Base-by-base conservation (phyloP, 495 filamentous ascomycete genomes). In the Neurospora discreta region DNA sequence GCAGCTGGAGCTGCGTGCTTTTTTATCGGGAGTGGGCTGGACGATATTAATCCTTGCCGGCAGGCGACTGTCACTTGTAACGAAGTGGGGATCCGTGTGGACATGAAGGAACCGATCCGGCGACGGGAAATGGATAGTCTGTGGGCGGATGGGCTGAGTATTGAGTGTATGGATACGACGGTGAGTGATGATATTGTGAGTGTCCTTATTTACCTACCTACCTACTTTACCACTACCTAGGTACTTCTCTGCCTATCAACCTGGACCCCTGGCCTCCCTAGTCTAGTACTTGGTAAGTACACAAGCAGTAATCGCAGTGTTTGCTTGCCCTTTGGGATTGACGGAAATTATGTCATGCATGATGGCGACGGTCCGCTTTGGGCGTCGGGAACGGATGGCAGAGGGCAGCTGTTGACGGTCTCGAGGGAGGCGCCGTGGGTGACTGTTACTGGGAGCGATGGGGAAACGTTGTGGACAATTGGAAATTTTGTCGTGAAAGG, bases 1-100 rank as follows among this genome's bases (percentile, higher is more conserved):
- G 73, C 40, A 74, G 68, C 68, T 74, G 73, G 73, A 74, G 73
- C 68, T 74, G 73, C 26, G 26, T 74, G 68, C 73, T 73, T 10
- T 10, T 39, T 72, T 18, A 74, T 74, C 42, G 73, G 71, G 10
- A 42, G 38, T 38, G 73, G 73, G 5, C 26, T 39, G 38, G 68
- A 43, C 10, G 23, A n/a, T n/a, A n/a, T 39, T 23, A 69, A 68
- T 26, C 73, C 73, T 5, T 74, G 73, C 23, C 68, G 58, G 38
- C 43, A 68, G 38, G 73, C 71, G 11, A 74, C 33, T 5, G 42
- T 74, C 9, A 74, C 71, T 0, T 73, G 68, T 38, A 74, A 74
- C 71, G 68, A 46, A 5, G 60, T 74, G 18, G 73, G 71, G 5
- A n/a, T n/a, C 71, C 73, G 15, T 74, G 71, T 26, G 73, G 73